Base-by-base conservation (phyloP, 352 stramenopile species). In the Pythium aristosporum region DNA sequence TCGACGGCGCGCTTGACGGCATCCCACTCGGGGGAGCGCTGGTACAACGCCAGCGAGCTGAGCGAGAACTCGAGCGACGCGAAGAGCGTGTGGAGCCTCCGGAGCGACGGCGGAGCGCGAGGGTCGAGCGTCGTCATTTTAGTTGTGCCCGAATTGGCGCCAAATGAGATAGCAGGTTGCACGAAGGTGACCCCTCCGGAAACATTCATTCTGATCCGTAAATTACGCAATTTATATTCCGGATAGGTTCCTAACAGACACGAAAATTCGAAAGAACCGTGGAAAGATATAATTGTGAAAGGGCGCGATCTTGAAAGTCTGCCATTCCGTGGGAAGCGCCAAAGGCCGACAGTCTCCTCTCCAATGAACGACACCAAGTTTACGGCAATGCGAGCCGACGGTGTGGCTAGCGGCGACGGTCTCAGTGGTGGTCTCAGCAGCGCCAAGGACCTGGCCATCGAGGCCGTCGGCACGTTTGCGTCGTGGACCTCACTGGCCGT, bases 51-150 rank as follows among this genome's bases (percentile, higher is more conserved):
- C 25, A 92, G 68, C 10, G 85, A 77, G 53, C 74, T 85, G 28
- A 94, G 72, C 0, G 78, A 74, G 46, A 94, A 92, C 67, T 92
- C 82, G 25, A 92, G 57, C 20, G 85, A 80, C 21, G 75, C 82
- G 57, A 91, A 89, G 30, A 92, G 68, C 56, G 78, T 73, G 50
- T 74, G 69, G 8, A 92, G 69, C 23, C 75, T 30, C 28, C 70
- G 71, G 9, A 91, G 71, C 51, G 73, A 56, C 62, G 69, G 58
- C 11, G 85, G 79, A 18, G 74, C 70, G 41, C 67, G 73, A 57
- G 66, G 53, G 54, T 89, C 71, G 6, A 89, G 67, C 42, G 61
- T 25, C 64, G 50, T 46, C 52, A 16, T 42, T 25, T 5, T 25
- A 18, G 5, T 28, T 16, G n/a, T 11, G 28, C 18, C 23, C 16